Evolutionary conservation across 2,329 filamentous ascomycete genomes (phyloP).

Genomic region (Xylariaceae sp.): DNA sequence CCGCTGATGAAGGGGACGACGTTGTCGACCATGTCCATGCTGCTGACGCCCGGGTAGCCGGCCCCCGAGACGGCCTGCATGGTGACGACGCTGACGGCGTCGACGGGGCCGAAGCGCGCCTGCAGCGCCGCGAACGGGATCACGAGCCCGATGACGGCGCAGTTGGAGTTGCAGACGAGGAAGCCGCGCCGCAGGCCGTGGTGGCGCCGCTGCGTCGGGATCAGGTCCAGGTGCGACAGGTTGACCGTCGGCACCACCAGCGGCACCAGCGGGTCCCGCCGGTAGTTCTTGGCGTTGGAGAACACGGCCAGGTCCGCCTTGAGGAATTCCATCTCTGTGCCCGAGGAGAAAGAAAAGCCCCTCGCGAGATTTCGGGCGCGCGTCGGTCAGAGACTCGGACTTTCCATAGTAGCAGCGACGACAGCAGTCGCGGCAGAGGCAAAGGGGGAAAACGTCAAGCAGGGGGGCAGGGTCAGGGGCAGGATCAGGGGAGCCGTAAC

Average conservation of each 20-base stretch:
- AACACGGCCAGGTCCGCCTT: constrained; percentile 85
- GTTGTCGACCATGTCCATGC: constrained; percentile 95
- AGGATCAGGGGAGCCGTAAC: too few species aligned
- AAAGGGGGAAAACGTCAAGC: too few species aligned
- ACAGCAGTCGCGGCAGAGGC: too few species aligned
- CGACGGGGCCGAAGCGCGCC: constrained; percentile 75
- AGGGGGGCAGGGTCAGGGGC: too few species aligned
- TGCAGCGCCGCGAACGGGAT: constrained; percentile 91
- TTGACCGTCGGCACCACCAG: constrained; percentile 95
- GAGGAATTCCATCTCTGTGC: constrained; percentile 78
- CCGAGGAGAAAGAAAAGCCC: not conserved
- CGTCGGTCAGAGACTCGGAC: too few species aligned
- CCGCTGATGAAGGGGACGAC: constrained; percentile 88
- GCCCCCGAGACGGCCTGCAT: constrained; percentile 92
- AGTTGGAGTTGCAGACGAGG: constrained; percentile 96
- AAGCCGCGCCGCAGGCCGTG: constrained; percentile 75
- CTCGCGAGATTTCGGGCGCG: too few species aligned
- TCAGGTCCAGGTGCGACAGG: constrained; percentile 75
- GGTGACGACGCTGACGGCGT: constrained; percentile 71
- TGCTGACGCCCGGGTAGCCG: constrained; percentile 81
- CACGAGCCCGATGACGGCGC: constrained; percentile 91
- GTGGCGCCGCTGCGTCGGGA: constrained; percentile 76
- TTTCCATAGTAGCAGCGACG: too few species aligned
- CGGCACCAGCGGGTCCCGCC: constrained; percentile 80
- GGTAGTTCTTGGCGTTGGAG: constrained; percentile 97